Percentiles rank a stretch among this genome's conserved stretches.
Evolutionary conservation across 2,329 filamentous ascomycete species (phyloP).

Genomic region (Fusarium temperatum): DNA sequence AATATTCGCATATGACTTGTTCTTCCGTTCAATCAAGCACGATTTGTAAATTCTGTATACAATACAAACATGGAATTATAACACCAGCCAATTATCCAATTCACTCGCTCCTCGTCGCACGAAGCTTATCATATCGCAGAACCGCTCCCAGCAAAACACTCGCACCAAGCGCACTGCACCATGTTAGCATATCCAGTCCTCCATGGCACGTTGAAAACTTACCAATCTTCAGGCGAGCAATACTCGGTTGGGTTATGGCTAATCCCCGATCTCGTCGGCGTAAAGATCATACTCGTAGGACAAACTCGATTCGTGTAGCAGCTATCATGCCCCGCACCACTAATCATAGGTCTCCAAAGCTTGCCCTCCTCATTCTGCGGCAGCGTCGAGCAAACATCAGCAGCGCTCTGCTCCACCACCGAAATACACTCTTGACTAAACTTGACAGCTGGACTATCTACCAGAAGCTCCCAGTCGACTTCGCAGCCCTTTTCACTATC

Average conservation of each 20-base stretch:
- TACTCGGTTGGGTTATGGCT: conserved; percentile 4
- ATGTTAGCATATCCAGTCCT: not conserved
- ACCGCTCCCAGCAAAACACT: conserved; percentile 4
- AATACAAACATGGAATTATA: rapidly evolving
- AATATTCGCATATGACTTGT: not conserved
- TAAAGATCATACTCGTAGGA: conserved; percentile 18
- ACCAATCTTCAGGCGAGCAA: conserved; percentile 11
- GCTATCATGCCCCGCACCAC: conserved; percentile 9
- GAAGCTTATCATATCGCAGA: not conserved
- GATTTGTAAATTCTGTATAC: rapidly evolving
- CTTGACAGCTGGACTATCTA: not conserved
- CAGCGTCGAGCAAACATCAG: not conserved
- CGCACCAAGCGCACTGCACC: not conserved
- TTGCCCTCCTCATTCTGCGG: not conserved
- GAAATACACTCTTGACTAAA: conserved; percentile 1
- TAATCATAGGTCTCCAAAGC: conserved; percentile 5
- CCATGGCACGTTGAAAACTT: rapidly evolving
- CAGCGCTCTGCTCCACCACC: not conserved
- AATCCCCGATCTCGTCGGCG: not conserved
- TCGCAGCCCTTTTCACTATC: conserved; percentile 8
- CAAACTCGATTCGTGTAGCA: conserved; percentile 7
- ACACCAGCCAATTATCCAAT: rapidly evolving
- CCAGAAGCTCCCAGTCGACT: not conserved
- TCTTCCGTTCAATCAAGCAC: not conserved
- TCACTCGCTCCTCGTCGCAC: rapidly evolving